phyloP scores from a whole-genome alignment of 1,284 basidiomycete genomes.

The Coniophora puteana region DNA sequence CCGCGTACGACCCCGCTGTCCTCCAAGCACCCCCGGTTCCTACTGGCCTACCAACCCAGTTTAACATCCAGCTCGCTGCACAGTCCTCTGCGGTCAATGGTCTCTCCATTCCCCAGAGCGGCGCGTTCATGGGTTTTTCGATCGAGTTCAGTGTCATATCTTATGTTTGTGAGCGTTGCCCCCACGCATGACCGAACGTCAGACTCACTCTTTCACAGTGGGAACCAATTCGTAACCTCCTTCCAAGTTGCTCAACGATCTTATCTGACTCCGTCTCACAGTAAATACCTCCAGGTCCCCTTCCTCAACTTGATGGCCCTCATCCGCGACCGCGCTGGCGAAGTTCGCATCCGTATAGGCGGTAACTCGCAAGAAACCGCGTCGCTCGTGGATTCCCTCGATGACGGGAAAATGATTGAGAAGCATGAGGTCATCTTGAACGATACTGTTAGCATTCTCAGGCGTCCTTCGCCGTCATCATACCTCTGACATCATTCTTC shows the following conservation, averaged over 20 bases:
- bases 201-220: constrained; percentile 19
- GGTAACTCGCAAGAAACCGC: constrained; percentile 57
- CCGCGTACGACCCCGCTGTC: constrained; percentile 16
- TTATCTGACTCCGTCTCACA: constrained; percentile 6
- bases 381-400: constrained; percentile 34
- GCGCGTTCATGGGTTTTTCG: constrained; percentile 50
- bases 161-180: constrained; percentile 34
- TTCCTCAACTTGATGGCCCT: constrained; percentile 59
- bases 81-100: constrained; percentile 19
- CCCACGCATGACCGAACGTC: background rate
- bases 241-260: background rate
- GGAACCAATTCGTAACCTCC: constrained; percentile 27
- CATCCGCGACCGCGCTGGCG: constrained; percentile 42
- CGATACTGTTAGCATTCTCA: constrained; percentile 24
- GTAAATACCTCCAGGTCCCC: constrained; percentile 35
- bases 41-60: constrained; percentile 19
- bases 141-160: constrained; percentile 51
- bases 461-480: background rate
- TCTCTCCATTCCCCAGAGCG: constrained; percentile 36
- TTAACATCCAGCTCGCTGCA: constrained; percentile 11
- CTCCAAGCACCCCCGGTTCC: constrained; percentile 15
- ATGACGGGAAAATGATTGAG: constrained; percentile 32
- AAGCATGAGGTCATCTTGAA: constrained; percentile 27
- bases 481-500: background rate
- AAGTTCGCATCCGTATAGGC: constrained; percentile 48